These are phyloP conservation scores for Didymella exigua DNA, from an alignment of 2,329 filamentous ascomycete genomes.

Conservation along the genomic window DNA sequence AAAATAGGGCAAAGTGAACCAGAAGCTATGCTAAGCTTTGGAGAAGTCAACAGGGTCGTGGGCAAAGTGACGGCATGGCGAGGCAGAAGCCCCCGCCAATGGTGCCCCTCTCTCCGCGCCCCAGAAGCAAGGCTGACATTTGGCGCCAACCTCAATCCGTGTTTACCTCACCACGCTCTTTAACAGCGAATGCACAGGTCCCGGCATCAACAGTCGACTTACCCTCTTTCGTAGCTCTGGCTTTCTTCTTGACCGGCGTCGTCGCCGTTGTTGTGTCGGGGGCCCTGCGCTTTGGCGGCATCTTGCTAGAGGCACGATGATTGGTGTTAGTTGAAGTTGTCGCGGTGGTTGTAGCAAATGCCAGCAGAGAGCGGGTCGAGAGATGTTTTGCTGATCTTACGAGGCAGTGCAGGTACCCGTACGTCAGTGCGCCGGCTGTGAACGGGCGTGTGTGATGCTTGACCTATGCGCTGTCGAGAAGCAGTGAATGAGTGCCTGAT, in stretches of 20 bases:
- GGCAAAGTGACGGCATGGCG: constrained; percentile 27
- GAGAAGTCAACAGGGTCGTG: constrained; percentile 10
- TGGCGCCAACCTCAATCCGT: not conserved
- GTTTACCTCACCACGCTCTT: not conserved
- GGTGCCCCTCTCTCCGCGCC: constrained; percentile 9
- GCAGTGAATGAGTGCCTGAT: not conserved
- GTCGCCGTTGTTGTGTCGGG: not conserved
- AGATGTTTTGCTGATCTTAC: not conserved
- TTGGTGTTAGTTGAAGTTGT: not conserved
- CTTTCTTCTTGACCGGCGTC: constrained; percentile 1
- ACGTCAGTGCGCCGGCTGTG: constrained; percentile 2
- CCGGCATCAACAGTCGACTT: not conserved
- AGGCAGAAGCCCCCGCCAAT: constrained; percentile 27
- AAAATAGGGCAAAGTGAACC: not conserved
- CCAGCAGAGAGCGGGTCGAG: not conserved
- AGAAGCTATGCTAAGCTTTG: constrained; percentile 7
- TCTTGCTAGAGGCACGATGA: not conserved
- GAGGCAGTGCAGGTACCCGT: not conserved
- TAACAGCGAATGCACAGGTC: too few relatives aligned
- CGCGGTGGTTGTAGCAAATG: not conserved
- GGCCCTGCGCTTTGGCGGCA: constrained; percentile 9
- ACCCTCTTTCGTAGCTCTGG: constrained; percentile 1
- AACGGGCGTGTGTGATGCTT: not conserved
- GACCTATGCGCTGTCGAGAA: not conserved
- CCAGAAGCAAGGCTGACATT: constrained; percentile 5